A percentile compares a stretch with the other conserved stretches of the same genome.
These are phyloP conservation scores for Tuber borchii DNA, from an alignment of 495 filamentous ascomycete species.

Conservation along the genomic window DNA sequence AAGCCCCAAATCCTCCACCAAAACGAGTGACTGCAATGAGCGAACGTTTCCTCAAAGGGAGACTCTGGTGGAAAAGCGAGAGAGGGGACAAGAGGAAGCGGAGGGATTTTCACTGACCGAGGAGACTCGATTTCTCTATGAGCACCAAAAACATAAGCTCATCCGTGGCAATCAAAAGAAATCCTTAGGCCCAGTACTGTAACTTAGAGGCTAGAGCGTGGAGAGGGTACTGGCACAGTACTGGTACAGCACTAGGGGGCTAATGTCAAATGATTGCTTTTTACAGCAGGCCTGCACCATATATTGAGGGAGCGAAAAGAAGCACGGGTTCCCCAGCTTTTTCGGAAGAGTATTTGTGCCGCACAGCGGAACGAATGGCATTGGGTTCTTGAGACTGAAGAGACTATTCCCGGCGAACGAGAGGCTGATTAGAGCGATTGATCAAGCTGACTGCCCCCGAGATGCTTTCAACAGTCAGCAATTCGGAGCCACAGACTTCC, in stretches of 20 bases:
- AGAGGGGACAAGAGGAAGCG: slow-evolving; percentile 10
- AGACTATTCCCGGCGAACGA: background rate
- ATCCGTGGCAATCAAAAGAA: slow-evolving; percentile 30
- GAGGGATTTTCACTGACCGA: slow-evolving; percentile 18
- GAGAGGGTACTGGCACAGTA: background rate
- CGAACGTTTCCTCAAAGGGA: slow-evolving; percentile 32
- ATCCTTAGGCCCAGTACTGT: slow-evolving; percentile 20
- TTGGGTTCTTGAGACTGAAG: background rate
- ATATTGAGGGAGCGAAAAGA: background rate
- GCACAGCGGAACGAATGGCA: background rate
- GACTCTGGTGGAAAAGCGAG: slow-evolving; percentile 15
- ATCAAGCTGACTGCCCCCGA: background rate
- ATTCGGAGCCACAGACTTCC: background rate
- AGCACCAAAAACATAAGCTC: slow-evolving; percentile 23
- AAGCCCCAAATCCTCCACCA: slow-evolving; percentile 18
- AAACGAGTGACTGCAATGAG: slow-evolving; percentile 35
- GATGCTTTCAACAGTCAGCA: background rate
- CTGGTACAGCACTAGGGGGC: background rate
- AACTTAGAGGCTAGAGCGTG: slow-evolving; percentile 14
- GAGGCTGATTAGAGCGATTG: background rate
- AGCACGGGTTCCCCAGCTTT: background rate
- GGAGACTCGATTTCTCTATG: slow-evolving; percentile 23
- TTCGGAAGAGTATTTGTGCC: background rate
- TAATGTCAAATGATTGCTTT: slow-evolving; percentile 5
- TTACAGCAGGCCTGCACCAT: background rate